Evolutionary conservation across 2,329 filamentous ascomycete species (phyloP).

Genomic region (Pyrenophora teres): DNA sequence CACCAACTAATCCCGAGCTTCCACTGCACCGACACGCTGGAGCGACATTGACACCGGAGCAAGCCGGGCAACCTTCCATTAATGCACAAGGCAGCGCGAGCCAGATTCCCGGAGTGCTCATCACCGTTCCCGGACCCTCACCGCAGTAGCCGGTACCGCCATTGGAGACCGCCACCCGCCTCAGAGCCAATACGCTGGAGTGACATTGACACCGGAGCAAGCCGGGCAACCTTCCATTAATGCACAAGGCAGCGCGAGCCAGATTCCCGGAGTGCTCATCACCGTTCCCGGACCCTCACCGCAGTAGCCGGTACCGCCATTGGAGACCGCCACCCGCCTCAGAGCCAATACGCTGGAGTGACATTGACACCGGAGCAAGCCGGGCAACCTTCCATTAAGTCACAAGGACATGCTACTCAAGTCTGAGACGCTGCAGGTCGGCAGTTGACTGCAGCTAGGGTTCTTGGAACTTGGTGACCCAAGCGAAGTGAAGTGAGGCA

Average conservation of each 20-base stretch:
- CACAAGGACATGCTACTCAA: conserved; percentile 15
- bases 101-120: conserved; percentile 14
- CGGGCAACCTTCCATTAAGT: conserved; percentile 18
- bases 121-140: conserved; percentile 17
- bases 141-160: conserved; percentile 9
- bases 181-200: conserved; percentile 15
- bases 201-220: conserved; percentile 13
- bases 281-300: conserved; percentile 17
- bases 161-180: not conserved
- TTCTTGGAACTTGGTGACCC: conserved; percentile 13
- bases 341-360: conserved; percentile 15
- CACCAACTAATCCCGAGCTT: conserved; percentile 18
- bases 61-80: conserved; percentile 17
- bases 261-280: conserved; percentile 16
- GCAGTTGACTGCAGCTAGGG: conserved; percentile 16
- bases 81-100: conserved; percentile 14
- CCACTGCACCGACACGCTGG: conserved; percentile 21
- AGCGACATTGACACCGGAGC: conserved; percentile 15
- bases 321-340: conserved; percentile 2
- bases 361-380: conserved; percentile 12
- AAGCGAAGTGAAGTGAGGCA: not conserved
- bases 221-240: conserved; percentile 17
- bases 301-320: conserved; percentile 8
- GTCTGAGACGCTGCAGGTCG: conserved; percentile 8
- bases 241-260: conserved; percentile 12